phyloP scores from a whole-genome alignment of 2,329 filamentous ascomycete species.

The Pestalotiopsis sp. region DNA sequence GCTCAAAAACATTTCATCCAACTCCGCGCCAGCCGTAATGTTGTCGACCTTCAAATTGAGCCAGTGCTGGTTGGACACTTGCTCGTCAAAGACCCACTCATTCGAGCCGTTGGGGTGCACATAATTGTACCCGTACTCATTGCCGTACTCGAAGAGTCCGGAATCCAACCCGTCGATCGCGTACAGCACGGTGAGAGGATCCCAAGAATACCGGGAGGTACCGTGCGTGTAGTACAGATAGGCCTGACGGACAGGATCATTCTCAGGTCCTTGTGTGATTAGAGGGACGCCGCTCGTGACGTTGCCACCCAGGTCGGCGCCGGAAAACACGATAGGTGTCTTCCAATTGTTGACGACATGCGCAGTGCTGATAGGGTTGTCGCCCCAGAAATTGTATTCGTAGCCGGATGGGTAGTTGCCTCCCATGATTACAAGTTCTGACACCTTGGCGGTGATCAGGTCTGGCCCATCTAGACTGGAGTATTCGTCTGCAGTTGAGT shows the following conservation, averaged over 20 bases:
- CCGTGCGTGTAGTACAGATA: constrained; percentile 43
- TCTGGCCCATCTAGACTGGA: constrained; percentile 41
- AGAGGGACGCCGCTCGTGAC: constrained; percentile 42
- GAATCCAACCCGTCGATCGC: constrained; percentile 37
- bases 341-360: constrained; percentile 50
- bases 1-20: not conserved
- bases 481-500: constrained; percentile 42
- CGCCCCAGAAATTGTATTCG: constrained; percentile 52
- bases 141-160: constrained; percentile 35
- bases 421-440: constrained; percentile 55
- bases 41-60: constrained; percentile 35
- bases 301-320: constrained; percentile 43
- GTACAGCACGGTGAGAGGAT: constrained; percentile 44
- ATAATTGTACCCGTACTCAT: constrained; percentile 42
- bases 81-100: constrained; percentile 41
- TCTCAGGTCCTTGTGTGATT: constrained; percentile 29
- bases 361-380: constrained; percentile 37
- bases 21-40: constrained; percentile 15
- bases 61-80: constrained; percentile 41
- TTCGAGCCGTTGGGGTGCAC: constrained; percentile 43
- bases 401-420: constrained; percentile 49
- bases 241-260: constrained; percentile 38
- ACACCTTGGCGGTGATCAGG: constrained; percentile 46
- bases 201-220: constrained; percentile 39
- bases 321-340: constrained; percentile 40